Conservation (phyloP, 495 filamentous ascomycete genomes). For the Trichoderma reesei region DNA sequence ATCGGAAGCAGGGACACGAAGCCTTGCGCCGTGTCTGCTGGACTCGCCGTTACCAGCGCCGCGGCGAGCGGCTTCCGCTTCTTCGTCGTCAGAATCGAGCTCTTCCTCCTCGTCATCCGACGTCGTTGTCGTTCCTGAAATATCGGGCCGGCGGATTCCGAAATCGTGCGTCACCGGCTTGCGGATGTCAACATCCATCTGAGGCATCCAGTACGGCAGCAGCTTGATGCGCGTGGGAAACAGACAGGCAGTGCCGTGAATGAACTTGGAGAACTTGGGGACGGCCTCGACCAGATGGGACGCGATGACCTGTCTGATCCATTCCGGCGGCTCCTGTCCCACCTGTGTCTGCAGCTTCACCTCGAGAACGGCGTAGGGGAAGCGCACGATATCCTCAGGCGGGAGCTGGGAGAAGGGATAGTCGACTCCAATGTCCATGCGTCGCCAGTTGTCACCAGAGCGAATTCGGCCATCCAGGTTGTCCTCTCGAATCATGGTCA, state of each 20-base stretch:
- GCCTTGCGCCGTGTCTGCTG: slow-evolving; percentile 21
- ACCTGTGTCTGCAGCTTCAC: slow-evolving; percentile 96
- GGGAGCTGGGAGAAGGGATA: slow-evolving; percentile 87
- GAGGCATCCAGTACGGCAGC: slow-evolving; percentile 92
- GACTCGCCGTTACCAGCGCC: slow-evolving; percentile 23
- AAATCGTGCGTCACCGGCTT: slow-evolving; percentile 80
- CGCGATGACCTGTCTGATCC: slow-evolving; percentile 84
- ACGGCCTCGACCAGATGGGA: slow-evolving; percentile 96
- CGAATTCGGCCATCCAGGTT: slow-evolving; percentile 74
- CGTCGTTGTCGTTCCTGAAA: slow-evolving; percentile 64
- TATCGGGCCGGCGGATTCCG: slow-evolving; percentile 71
- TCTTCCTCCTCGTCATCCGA: slow-evolving; percentile 65
- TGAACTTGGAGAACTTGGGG: slow-evolving; percentile 99
- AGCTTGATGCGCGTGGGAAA: slow-evolving; percentile 84
- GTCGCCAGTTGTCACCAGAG: slow-evolving; percentile 83
- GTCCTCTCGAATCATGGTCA: slow-evolving; percentile 90
- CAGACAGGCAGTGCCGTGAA: slow-evolving; percentile 81
- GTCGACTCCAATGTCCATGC: slow-evolving; percentile 97
- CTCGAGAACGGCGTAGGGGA: slow-evolving; percentile 93
- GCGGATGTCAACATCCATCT: slow-evolving; percentile 97
- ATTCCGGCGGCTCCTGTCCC: slow-evolving; percentile 93
- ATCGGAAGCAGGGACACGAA: slow-evolving; percentile 38
- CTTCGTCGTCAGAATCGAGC: slow-evolving; percentile 48
- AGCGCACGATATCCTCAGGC: slow-evolving; percentile 72
- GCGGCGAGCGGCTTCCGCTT: slow-evolving; percentile 23